Base-by-base conservation (phyloP, 108 stramenopile species). In the Stephanodiscus minutulus region DNA sequence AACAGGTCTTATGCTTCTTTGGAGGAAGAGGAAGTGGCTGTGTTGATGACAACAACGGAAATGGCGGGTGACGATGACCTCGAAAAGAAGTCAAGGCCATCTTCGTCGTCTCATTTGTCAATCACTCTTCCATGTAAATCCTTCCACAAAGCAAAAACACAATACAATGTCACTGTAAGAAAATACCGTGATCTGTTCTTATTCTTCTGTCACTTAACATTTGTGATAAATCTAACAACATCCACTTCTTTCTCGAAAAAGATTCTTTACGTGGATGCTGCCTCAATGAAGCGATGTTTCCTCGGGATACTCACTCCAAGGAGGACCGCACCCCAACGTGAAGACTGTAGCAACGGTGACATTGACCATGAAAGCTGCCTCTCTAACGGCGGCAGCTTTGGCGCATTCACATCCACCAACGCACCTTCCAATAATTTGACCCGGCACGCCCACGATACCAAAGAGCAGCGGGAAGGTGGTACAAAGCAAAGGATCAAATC, bases 101-200 rank as follows among this genome's bases (percentile, higher is more conserved):
- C 56, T 4, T 57, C 74, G 54, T 64, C 74, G 55, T 69, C 76
- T 35, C 68, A 69, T 58, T 59, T 76, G 76, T 76, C 76, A 11
- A 76, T 76, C 27, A 76, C 68, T 25, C 67, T 76, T 56, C 68
- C 76, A 9, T 55, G 58, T 47, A 68, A 70, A 44, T 39, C 54
- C 24, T 64, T 69, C 50, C 53, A 55, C 5, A 13, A 36, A 1
- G 37, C 68, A 36, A 7, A n/a, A 1, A 58, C 7, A 27, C 29
- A 35, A n/a, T 76, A 64, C 49, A 68, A 76, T 22, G 61, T 76
- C 36, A 69, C 76, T 46, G 76, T 76, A 50, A 69, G 73, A 66
- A 22, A 50, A 39, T 64, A 15, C 1, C 9, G 11, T 61, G 0
- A 24, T n/a, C 43, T 33, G 12, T 1, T 50, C 9, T 44, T 59